Evolutionary conservation across 2,329 filamentous ascomycete species (phyloP).

Genomic region (Apiospora arundinis): DNA sequence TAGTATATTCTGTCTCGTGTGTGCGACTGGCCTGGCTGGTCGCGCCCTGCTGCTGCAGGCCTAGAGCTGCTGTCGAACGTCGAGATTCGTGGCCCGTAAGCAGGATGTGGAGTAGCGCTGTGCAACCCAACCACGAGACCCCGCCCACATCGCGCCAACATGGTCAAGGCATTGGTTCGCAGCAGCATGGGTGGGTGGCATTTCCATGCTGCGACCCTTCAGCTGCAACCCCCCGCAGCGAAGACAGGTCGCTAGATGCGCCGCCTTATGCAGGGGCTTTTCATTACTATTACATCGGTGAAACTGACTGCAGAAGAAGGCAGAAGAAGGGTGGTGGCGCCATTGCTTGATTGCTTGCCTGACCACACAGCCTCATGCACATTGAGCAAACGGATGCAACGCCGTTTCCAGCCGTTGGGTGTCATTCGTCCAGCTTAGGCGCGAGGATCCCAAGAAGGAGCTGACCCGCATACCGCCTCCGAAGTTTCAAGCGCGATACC

Average conservation of each 20-base stretch:
- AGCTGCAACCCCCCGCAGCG: neutral
- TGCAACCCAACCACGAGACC: neutral
- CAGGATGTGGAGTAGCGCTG: neutral
- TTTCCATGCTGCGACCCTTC: neutral
- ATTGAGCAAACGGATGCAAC: neutral
- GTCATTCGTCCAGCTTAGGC: neutral
- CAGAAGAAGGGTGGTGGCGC: neutral
- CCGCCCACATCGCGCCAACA: neutral
- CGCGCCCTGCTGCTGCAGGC: neutral
- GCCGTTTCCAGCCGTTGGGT: neutral
- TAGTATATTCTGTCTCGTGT: neutral
- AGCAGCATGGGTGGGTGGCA: neutral
- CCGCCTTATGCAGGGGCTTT: neutral
- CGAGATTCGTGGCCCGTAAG: neutral
- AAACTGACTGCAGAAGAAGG: neutral
- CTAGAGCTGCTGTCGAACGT: neutral
- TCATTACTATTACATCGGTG: too few species aligned
- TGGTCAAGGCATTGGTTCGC: neutral
- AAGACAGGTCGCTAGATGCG: neutral
- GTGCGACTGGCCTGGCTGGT: neutral
- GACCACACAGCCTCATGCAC: neutral
- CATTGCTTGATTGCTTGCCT: neutral
- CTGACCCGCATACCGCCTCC: too few species aligned
- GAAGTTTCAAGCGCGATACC: too few species aligned
- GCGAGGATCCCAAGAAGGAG: neutral